These are phyloP conservation scores for Colletotrichum sp. DNA, from an alignment of 2,329 filamentous ascomycete species.

Conservation along the genomic window DNA sequence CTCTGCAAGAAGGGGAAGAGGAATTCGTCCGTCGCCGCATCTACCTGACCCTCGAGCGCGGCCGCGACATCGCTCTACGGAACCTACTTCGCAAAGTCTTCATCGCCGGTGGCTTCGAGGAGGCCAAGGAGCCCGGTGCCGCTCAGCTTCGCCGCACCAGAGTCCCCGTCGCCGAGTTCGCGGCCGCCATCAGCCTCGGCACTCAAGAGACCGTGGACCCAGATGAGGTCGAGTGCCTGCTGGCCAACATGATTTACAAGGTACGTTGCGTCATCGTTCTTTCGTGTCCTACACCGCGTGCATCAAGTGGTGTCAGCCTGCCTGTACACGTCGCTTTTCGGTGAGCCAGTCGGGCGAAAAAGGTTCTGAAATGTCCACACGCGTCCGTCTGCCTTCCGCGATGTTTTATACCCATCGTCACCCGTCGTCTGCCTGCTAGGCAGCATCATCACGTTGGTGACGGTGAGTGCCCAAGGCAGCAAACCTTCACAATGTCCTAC, in stretches of 20 bases:
- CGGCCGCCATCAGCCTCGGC: conserved; percentile 79
- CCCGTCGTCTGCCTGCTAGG: neutral
- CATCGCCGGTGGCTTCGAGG: conserved; percentile 81
- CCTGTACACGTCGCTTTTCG: neutral
- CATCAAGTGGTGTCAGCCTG: neutral
- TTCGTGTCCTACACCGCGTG: neutral
- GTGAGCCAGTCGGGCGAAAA: neutral
- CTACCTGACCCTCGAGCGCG: conserved; percentile 91
- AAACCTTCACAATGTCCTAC: neutral
- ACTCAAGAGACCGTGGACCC: conserved; percentile 73
- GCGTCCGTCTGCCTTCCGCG: neutral
- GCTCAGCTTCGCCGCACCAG: conserved; percentile 73
- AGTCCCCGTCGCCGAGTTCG: conserved; percentile 83
- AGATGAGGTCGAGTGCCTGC: conserved; percentile 93
- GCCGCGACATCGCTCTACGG: conserved; percentile 87
- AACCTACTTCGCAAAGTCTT: conserved; percentile 95
- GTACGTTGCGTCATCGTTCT: conserved; percentile 52
- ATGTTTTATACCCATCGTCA: neutral
- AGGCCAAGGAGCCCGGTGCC: conserved; percentile 71
- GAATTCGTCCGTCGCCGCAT: conserved; percentile 93
- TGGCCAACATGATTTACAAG: conserved; percentile 99
- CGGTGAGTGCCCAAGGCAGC: neutral
- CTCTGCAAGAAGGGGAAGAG: conserved; percentile 82
- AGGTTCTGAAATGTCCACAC: neutral
- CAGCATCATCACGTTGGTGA: neutral